Evolutionary conservation across 116 monocot genomes (phyloP).

Genomic region (Papilionanthe hybrid): DNA sequence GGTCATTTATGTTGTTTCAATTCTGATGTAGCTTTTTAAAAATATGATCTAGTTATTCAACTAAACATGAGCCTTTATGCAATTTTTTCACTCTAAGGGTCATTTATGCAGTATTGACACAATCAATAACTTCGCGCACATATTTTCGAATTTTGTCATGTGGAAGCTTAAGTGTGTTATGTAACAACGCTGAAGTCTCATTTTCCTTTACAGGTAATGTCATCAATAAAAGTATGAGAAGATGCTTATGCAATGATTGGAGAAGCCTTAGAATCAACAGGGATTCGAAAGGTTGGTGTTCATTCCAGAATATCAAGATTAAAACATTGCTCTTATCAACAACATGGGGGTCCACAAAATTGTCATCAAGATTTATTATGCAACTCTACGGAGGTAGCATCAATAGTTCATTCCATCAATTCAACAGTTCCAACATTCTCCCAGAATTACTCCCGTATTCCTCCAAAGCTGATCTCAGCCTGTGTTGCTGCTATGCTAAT

Average conservation of each 20-base stretch:
- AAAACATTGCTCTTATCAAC: background rate
- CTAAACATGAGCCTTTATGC: background rate
- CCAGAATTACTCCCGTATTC: background rate
- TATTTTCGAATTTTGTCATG: background rate
- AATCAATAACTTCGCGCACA: background rate
- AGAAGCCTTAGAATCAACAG: background rate
- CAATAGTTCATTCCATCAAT: background rate
- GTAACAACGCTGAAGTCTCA: background rate
- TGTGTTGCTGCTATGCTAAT: conserved; percentile 10
- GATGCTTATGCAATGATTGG: background rate
- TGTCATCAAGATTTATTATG: background rate
- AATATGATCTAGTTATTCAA: background rate
- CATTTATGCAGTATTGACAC: background rate
- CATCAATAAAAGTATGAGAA: background rate
- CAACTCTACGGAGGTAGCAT: background rate
- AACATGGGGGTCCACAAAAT: background rate
- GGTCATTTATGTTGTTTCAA: background rate
- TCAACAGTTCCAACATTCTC: background rate
- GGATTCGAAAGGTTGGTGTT: background rate
- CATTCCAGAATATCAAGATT: background rate
- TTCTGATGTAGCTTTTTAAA: background rate
- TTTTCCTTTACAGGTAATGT: background rate
- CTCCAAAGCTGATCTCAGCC: background rate
- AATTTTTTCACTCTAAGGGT: no score
- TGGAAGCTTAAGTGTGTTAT: background rate